Evolutionary conservation across 2,329 filamentous ascomycete genomes (phyloP).

Genomic region (Chalara sp.): DNA sequence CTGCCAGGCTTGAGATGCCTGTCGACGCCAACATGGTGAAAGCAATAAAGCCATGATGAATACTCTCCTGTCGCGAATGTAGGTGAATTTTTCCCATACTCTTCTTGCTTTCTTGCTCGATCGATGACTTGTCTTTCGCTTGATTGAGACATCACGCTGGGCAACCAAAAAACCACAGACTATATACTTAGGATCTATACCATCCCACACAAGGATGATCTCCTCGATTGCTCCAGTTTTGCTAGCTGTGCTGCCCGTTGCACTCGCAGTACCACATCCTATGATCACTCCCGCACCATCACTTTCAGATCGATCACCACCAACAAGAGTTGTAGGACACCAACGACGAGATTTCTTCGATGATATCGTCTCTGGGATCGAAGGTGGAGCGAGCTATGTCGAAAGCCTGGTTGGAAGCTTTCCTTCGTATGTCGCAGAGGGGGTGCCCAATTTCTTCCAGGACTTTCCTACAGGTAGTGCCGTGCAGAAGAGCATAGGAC

Average conservation of each 20-base stretch:
- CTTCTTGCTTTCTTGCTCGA: too few species aligned
- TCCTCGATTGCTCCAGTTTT: slow-evolving; percentile 7
- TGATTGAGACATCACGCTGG: too few species aligned
- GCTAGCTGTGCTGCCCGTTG: slow-evolving; percentile 16
- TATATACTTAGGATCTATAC: too few species aligned
- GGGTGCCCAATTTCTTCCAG: slow-evolving; percentile 62
- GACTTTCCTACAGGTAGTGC: slow-evolving; percentile 54
- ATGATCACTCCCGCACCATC: slow-evolving; percentile 41
- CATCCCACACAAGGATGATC: neutral
- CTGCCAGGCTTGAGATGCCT: too few species aligned
- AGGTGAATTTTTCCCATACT: too few species aligned
- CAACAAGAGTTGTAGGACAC: slow-evolving; percentile 32
- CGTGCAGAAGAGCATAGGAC: slow-evolving; percentile 54
- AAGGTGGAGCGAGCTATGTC: slow-evolving; percentile 43
- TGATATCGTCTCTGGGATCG: slow-evolving; percentile 39
- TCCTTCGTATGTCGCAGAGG: slow-evolving; percentile 54
- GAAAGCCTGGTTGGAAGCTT: slow-evolving; percentile 47
- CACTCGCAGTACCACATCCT: slow-evolving; percentile 29
- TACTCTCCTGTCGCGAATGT: too few species aligned
- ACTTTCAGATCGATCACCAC: slow-evolving; percentile 26
- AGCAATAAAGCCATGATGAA: too few species aligned
- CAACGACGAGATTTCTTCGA: slow-evolving; percentile 6
- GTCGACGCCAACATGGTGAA: too few species aligned
- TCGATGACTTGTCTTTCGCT: too few species aligned
- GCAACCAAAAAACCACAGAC: too few species aligned